phyloP scores from a whole-genome alignment of 2,329 filamentous ascomycete genomes.

The Penicillium sp. region DNA sequence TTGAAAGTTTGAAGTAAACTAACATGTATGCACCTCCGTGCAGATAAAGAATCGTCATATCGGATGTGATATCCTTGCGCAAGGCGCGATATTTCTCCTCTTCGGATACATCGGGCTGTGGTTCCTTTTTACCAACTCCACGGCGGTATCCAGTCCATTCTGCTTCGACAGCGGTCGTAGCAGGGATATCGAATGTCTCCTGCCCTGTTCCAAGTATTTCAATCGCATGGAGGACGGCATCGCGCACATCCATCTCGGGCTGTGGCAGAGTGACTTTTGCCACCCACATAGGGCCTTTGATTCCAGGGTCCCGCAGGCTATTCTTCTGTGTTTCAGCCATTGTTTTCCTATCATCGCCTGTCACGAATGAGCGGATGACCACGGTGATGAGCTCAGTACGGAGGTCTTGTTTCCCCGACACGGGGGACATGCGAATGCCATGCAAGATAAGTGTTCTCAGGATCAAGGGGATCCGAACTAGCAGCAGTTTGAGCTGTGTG shows the following conservation, averaged over 20 bases:
- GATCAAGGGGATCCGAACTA: conserved; percentile 43
- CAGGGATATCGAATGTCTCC: conserved; percentile 42
- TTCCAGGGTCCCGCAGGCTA: conserved; percentile 62
- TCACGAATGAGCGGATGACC: conserved; percentile 67
- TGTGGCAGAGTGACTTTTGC: conserved; percentile 66
- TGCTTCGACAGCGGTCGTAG: conserved; percentile 39
- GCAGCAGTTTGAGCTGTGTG: conserved; percentile 37
- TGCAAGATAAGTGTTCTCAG: conserved; percentile 45
- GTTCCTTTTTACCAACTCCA: conserved; percentile 39
- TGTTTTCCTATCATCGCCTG: conserved; percentile 42
- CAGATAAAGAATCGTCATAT: conserved; percentile 48
- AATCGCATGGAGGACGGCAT: conserved; percentile 41
- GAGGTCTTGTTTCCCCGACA: conserved; percentile 75
- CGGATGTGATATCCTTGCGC: conserved; percentile 39
- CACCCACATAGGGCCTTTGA: conserved; percentile 83
- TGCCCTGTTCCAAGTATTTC: conserved; percentile 39
- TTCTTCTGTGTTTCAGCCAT: conserved; percentile 65
- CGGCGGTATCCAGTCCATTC: conserved; percentile 49
- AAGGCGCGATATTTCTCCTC: conserved; percentile 44
- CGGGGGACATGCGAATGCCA: conserved; percentile 65
- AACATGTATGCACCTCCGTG: conserved; percentile 51
- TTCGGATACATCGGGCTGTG: conserved; percentile 44
- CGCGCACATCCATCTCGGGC: conserved; percentile 51
- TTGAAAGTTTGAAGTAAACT: conserved; percentile 9
- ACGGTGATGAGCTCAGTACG: conserved; percentile 71